Percentiles rank a stretch among this genome's conserved stretches.
phyloP scores from a whole-genome alignment of 2,329 filamentous ascomycete genomes.

The Aureobasidium sp. region DNA sequence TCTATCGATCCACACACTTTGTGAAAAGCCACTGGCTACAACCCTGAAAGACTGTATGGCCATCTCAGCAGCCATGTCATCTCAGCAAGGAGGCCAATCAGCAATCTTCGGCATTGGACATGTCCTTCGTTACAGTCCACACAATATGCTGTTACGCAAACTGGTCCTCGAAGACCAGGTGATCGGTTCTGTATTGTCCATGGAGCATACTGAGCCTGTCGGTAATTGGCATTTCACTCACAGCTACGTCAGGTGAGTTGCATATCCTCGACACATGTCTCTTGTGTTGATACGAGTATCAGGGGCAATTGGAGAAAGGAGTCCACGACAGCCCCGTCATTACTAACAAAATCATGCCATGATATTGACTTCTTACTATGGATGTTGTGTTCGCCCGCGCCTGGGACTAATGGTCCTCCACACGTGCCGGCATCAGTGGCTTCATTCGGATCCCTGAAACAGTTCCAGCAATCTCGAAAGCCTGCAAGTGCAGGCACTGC shows the following conservation, averaged over 20 bases:
- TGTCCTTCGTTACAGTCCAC: slow-evolving; percentile 84
- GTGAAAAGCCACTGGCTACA: slow-evolving; percentile 88
- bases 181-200: slow-evolving; percentile 75
- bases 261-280: background rate
- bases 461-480: slow-evolving; percentile 69
- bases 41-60: slow-evolving; percentile 66
- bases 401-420: slow-evolving; percentile 35
- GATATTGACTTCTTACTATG: slow-evolving; percentile 91
- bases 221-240: slow-evolving; percentile 96
- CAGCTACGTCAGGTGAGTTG: slow-evolving; percentile 62
- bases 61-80: slow-evolving; percentile 54
- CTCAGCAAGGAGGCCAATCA: slow-evolving; percentile 21
- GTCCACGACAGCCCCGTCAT: slow-evolving; percentile 63
- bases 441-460: slow-evolving; percentile 66
- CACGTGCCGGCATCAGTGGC: slow-evolving; percentile 70
- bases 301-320: slow-evolving; percentile 88
- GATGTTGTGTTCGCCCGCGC: slow-evolving; percentile 68
- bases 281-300: background rate
- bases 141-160: slow-evolving; percentile 76
- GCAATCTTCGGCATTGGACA: slow-evolving; percentile 83
- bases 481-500: slow-evolving; percentile 63
- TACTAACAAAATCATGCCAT: slow-evolving; percentile 93
- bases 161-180: slow-evolving; percentile 64
- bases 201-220: slow-evolving; percentile 89
- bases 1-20: slow-evolving; percentile 70